Evolutionary conservation across 202 grass and related monocot species (phyloP).

Genomic region (Zizania palustris): DNA sequence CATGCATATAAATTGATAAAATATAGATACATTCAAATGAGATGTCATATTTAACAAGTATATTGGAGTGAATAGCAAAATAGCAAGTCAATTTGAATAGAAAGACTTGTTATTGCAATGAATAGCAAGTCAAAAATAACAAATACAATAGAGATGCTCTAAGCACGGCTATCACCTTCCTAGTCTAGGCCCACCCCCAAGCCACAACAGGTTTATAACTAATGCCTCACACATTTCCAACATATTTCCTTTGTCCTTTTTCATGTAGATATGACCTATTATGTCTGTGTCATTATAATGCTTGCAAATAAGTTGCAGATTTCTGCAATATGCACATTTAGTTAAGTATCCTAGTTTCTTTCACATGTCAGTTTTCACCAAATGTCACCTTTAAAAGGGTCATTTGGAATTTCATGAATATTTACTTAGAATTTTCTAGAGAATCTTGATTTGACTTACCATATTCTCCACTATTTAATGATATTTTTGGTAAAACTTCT

Average conservation of each 20-base stretch:
- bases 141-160: no score
- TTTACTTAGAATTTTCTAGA: not conserved
- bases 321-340: slow-evolving; percentile 3
- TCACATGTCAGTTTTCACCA: slow-evolving; percentile 21
- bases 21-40: no score
- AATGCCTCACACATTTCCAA: not conserved
- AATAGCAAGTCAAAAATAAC: no score
- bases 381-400: slow-evolving; percentile 14
- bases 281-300: slow-evolving; percentile 8
- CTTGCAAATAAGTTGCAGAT: not conserved
- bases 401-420: slow-evolving; percentile 2
- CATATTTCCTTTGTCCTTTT: slow-evolving; percentile 19
- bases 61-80: no score
- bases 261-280: not conserved
- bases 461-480: slow-evolving; percentile 19
- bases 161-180: no score
- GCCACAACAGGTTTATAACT: not conserved
- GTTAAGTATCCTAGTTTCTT: slow-evolving; percentile 17
- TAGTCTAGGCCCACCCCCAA: no score
- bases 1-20: no score
- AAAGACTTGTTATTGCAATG: no score
- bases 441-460: not conserved
- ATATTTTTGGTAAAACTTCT: not conserved
- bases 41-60: no score
- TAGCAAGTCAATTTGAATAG: no score